Evolutionary conservation across 164 flowering plant genomes (phyloP), one percentile per base, ranked within the genome.

Genomic region (Magnolia kwangsiensis): DNA sequence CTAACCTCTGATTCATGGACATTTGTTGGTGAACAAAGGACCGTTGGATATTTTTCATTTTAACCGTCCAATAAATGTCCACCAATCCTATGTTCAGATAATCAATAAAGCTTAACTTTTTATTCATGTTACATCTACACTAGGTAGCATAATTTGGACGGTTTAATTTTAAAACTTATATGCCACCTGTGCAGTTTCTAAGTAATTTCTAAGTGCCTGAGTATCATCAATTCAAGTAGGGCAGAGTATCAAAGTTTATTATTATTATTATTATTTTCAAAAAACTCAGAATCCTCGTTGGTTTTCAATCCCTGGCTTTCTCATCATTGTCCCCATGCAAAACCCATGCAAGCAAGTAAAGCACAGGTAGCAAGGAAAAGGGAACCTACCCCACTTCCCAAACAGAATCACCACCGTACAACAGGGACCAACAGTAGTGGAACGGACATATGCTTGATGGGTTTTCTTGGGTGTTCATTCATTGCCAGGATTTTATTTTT

Each of bases 281-380:
- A 37, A 37, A 37, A 37, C 45, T 37, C 45, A 37, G 5, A 37
- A 37, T 63, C 8, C 2, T 63, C 27, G 8, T 6, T 23, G 50
- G 5, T 3, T 11, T 24, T 59, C n/a, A 31, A 20, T 51, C 63
- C 16, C 72, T 67, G 45, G 76, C 80, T 31, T 71, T n/a, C 78
- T 75, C 80, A 79, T 82, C 71, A 79, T 82, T 82, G 79, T 73
- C 73, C 58, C 72, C 79, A 76, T 73, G 77, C 79, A 76, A 76
- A 71, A 51, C 63, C 72, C 79, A 73, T 73, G 84, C 81, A 61
- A 14, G 68, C 76, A 78, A 76, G 79, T 59, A 74, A 76, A 74
- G 77, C 69, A 49, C 71, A 59, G 50, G 63, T 68, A 69, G 76
- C 78, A 78, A 78, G 78, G 51, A 78, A 65, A 7, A 65, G 59